A percentile compares a stretch with the other conserved stretches of the same genome.
Conservation (phyloP, 2,329 filamentous ascomycete genomes). For the Leptographium lundbergii region DNA sequence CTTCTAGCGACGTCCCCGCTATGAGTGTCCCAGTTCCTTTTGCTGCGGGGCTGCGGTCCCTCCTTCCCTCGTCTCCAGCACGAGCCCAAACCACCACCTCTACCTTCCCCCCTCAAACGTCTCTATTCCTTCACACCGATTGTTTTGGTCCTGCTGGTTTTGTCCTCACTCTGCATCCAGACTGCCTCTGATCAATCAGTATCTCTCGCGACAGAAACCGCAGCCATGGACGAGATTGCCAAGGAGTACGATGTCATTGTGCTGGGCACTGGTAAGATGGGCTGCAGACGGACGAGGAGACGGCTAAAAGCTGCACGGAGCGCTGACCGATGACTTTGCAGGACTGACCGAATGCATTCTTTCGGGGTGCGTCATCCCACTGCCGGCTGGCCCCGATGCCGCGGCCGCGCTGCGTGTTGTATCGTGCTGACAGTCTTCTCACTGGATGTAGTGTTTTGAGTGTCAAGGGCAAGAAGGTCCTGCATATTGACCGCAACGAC, state of each 20-base stretch:
- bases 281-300: not conserved
- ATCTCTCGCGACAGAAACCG: not conserved
- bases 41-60: constrained; percentile 1
- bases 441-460: constrained; percentile 60
- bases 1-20: not conserved
- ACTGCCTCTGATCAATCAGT: not conserved
- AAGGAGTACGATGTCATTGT: constrained; percentile 98
- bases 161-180: not conserved
- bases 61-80: not conserved
- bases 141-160: not conserved
- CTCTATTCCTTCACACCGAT: not conserved
- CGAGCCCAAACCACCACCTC: not conserved
- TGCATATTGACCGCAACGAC: constrained; percentile 97
- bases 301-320: not conserved
- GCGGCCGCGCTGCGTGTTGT: not conserved
- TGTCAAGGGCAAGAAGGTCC: constrained; percentile 97
- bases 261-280: constrained; percentile 76
- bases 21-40: not conserved
- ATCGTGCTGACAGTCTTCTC: not conserved
- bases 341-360: constrained; percentile 98
- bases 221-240: constrained; percentile 86
- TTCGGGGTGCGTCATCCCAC: constrained; percentile 56
- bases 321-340: constrained; percentile 21
- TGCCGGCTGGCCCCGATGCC: not conserved
- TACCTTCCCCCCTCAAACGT: not conserved